Base-by-base conservation (phyloP, 208 protist genomes). In the Crithidia acanthocephali region DNA sequence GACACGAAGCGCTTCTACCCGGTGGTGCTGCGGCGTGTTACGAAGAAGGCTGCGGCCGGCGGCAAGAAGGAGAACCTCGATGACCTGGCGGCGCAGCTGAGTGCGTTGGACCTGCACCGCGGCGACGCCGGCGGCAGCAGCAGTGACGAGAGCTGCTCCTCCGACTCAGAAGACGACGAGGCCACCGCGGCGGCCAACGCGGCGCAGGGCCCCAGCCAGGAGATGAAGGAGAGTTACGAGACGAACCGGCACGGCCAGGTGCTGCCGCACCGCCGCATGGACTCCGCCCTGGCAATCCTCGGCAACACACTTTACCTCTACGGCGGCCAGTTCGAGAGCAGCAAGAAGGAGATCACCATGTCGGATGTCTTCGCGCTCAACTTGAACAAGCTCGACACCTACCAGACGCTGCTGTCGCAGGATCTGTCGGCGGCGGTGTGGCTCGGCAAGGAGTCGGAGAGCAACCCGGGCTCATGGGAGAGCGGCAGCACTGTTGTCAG, bases 311-410 rank as follows among this genome's bases (percentile, higher is more conserved):
- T 97, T 0, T 98, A 91, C 74, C 58, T 98, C 50, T 98, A 87
- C 73, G 94, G 94, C 27, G 94, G 94, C 27, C 91, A 96, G 76
- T 94, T 94, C 44, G 94, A 98, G 81, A 90, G 77, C 68, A 87
- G 86, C 72, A 79, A 84, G 52, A 90, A 86, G 70, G 91, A 98
- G 74, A 84, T 97, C 45, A 96, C 94, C 2, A 92, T 98, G 82
- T 85, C 82, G 0, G 94, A 98, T 63, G 69, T 98, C 3, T 98
- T 92, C 61, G n/a, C 81, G 10, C 69, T 98, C 2, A 95, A 98
- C 66, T 56, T 98, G 16, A 90, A 92, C 68, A 81, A 68, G 35
- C 83, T 91, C 20, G 92, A 96, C 42, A 91, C 85, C 22, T 98
- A 94, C 68, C 70, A 81, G 55, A 62, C 88, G 44, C 85, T 94